These are phyloP conservation scores for Sherardia arvensis DNA, from an alignment of 257 asterid genomes.

Conservation along the genomic window DNA sequence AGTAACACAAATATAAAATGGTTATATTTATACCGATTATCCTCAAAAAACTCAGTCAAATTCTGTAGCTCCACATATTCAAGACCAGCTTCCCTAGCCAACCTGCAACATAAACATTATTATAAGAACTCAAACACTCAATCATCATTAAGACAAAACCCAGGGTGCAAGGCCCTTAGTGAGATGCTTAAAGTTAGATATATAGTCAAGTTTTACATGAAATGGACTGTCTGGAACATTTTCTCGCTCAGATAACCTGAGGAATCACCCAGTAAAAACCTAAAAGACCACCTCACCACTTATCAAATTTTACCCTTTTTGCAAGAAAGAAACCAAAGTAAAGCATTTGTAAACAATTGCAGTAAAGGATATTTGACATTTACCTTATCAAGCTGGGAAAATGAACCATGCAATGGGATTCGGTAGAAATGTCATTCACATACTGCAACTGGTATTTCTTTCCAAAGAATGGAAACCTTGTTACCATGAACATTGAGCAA, in stretches of 20 bases:
- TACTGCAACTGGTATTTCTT: conserved; percentile 92
- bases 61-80: conserved; percentile 83
- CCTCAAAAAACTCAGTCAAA: conserved; percentile 89
- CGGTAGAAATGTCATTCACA: conserved; percentile 61
- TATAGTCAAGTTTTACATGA: conserved; percentile 1
- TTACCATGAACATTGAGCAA: conserved; percentile 18
- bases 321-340: neutral
- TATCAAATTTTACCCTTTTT: neutral
- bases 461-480: conserved; percentile 92
- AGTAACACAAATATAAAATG: neutral
- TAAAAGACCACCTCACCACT: neutral
- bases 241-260: neutral
- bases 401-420: conserved; percentile 87
- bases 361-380: conserved; percentile 9
- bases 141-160: no score
- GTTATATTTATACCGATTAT: conserved; percentile 48
- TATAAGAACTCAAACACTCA: neutral
- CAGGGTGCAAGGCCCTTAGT: conserved; percentile 2
- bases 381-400: conserved; percentile 95
- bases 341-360: neutral
- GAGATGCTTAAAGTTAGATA: conserved; percentile 1
- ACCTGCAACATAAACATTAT: conserved; percentile 41
- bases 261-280: neutral
- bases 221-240: neutral
- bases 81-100: conserved; percentile 96